Evolutionary conservation across 768 basidiomycete genomes (phyloP), one percentile per base, ranked within the genome.

Genomic region (Psilocybe cubensis): DNA sequence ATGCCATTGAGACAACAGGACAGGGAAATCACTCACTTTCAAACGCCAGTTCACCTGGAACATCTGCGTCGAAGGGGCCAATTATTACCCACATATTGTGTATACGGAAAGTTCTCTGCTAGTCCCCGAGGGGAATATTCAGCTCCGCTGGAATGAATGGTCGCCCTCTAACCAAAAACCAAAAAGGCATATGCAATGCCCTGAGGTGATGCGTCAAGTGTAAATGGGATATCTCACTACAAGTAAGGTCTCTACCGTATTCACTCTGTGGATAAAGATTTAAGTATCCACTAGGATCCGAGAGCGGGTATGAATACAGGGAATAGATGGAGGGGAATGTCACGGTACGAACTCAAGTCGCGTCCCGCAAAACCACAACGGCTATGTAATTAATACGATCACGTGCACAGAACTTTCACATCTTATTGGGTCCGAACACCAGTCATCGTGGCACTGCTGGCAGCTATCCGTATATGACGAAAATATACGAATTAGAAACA

Each of bases 11-110:
- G 29, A 3, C 10, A 18, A 45, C 11, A 24, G 29, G 10, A 47
- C 10, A 35, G 14, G 35, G 14, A n/a, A 29, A 11, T 4, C 10
- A 53, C 64, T 21, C 57, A 64, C 66, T 68, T 47, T 65, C 58
- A 35, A 62, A 62, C 11, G 51, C 56, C 3, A 45, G 56, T 10
- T 59, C 57, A 3, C 56, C 59, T 14, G 40, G 21, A 17, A 38
- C 35, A 25, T 60, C 59, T 12, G 58, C 58, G 29, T 65, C 64
- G 56, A 67, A 67, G 14, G 62, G 60, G 20, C 65, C 65, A 4
- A 10, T 3, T 6, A 64, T 27, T 18, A 63, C 54, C 65, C 65
- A 66, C 65, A 66, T 66, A 10, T 31, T 40, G n/a, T 4, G 27
- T 44, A 44, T 44, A 24, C 7, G 18, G 18, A 18, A 31, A 7